Conservation (phyloP, 768 basidiomycete genomes). For the Amanita pallidorosea region DNA sequence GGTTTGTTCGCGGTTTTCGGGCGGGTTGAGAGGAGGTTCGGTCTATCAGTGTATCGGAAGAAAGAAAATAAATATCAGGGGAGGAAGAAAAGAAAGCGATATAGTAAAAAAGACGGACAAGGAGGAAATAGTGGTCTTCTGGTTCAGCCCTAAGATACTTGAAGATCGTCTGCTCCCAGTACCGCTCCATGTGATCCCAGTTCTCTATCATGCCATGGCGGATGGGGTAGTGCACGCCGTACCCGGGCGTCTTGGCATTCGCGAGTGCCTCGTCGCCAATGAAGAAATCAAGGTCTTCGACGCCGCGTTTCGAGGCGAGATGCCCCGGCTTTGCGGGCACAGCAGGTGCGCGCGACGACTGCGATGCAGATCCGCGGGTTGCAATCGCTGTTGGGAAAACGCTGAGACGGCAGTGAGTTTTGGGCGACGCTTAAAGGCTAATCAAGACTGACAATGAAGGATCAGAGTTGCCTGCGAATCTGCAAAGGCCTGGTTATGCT, state of each 20-base stretch:
- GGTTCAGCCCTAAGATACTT: conserved; percentile 98
- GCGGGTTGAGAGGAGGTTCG: conserved; percentile 96
- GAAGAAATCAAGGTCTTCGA: conserved; percentile 99
- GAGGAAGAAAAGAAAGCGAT: background rate
- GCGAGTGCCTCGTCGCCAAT: conserved; percentile 98
- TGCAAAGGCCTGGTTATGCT: conserved; percentile 18
- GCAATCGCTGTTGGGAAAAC: conserved; percentile 99
- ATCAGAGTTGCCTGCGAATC: conserved; percentile 97
- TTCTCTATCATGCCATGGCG: conserved; percentile 97
- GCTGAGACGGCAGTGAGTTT: conserved; percentile 24
- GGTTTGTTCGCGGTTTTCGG: conserved; percentile 97
- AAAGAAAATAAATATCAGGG: background rate
- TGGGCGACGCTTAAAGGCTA: conserved; percentile 4
- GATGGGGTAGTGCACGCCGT: conserved; percentile 93
- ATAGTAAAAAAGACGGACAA: conserved; percentile 44
- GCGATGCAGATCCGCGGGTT: conserved; percentile 63
- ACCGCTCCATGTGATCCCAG: conserved; percentile 98
- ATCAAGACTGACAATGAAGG: conserved; percentile 77
- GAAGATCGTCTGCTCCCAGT: conserved; percentile 99
- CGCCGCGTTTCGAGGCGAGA: conserved; percentile 91
- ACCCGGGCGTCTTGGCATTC: conserved; percentile 90
- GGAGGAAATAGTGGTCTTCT: conserved; percentile 95
- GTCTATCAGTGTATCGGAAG: conserved; percentile 41
- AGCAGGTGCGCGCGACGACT: conserved; percentile 60
- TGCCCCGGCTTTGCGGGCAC: conserved; percentile 81